phyloP scores from a whole-genome alignment of 176 grass and related monocot genomes.

The Raddia guianensis region DNA sequence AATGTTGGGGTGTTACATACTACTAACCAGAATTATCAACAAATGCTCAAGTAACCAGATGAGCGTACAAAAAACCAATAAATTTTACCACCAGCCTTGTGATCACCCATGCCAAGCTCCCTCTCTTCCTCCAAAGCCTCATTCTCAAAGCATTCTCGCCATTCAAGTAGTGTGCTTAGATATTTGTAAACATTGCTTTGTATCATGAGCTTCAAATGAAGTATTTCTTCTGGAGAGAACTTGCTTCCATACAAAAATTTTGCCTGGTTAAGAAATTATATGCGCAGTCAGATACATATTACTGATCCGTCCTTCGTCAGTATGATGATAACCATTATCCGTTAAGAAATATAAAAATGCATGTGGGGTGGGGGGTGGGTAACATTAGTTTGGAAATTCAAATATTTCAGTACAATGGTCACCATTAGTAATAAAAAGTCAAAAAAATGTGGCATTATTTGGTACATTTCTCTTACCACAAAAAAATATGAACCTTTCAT shows the following conservation, averaged over 20 bases:
- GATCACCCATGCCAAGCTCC: conserved; percentile 24
- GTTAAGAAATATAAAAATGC: neutral
- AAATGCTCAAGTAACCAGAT: neutral
- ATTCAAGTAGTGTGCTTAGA: conserved; percentile 67
- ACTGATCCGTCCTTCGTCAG: neutral
- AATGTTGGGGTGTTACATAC: too few relatives aligned
- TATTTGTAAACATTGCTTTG: conserved; percentile 83
- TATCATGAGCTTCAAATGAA: conserved; percentile 71
- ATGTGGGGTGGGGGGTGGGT: too few relatives aligned
- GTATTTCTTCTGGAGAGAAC: conserved; percentile 61
- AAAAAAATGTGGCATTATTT: neutral
- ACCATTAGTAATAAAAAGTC: neutral
- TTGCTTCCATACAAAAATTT: conserved; percentile 71
- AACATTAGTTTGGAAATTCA: neutral
- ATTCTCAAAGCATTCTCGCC: conserved; percentile 76
- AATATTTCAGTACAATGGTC: neutral
- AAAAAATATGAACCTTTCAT: neutral
- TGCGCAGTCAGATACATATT: neutral
- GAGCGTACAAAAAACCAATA: neutral
- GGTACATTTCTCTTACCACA: neutral
- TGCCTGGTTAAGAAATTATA: conserved; percentile 45
- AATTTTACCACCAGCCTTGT: conserved; percentile 27
- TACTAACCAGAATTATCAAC: neutral
- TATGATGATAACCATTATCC: neutral
- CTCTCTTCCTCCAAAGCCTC: conserved; percentile 48